Percentiles rank a stretch among this genome's conserved stretches.
phyloP scores from a whole-genome alignment of 192 early-diverging fungal species.

The Entrophospora sp. region DNA sequence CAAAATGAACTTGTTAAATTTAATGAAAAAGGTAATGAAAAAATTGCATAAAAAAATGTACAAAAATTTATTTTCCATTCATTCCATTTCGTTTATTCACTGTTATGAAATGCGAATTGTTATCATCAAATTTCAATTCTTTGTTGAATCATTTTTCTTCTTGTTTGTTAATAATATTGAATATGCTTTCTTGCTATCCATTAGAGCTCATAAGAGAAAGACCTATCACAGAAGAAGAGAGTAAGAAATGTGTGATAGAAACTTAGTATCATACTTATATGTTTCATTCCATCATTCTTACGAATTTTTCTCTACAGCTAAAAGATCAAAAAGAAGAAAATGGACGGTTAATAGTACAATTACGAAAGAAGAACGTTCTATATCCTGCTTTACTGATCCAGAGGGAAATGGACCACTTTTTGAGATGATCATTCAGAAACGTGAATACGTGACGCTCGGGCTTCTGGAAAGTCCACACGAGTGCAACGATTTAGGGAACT shows the following conservation, averaged over 20 bases:
- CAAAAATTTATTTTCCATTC: no score
- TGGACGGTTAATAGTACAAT: slow-evolving; percentile 6
- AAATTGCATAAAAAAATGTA: no score
- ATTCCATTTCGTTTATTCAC: no score
- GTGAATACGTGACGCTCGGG: slow-evolving; percentile 20
- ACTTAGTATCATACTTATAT: background rate
- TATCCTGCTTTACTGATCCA: slow-evolving; percentile 22
- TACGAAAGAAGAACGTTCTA: background rate
- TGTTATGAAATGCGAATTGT: no score
- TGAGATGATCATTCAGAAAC: slow-evolving; percentile 6
- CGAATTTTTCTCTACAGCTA: background rate
- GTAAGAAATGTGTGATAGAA: no score
- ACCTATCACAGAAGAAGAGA: background rate
- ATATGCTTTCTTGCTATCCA: background rate
- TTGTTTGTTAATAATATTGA: background rate
- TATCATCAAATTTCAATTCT: no score
- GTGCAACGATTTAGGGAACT: slow-evolving; percentile 7
- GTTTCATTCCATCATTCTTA: background rate
- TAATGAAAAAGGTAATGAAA: no score
- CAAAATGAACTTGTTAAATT: no score
- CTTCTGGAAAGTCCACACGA: slow-evolving; percentile 28
- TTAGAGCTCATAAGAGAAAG: background rate
- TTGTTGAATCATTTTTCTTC: no score
- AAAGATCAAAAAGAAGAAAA: background rate
- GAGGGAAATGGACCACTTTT: slow-evolving; percentile 19